Percentiles rank a stretch among this genome's conserved stretches.
phyloP scores from a whole-genome alignment of 306 rosid species.

The Prunus campanulata region DNA sequence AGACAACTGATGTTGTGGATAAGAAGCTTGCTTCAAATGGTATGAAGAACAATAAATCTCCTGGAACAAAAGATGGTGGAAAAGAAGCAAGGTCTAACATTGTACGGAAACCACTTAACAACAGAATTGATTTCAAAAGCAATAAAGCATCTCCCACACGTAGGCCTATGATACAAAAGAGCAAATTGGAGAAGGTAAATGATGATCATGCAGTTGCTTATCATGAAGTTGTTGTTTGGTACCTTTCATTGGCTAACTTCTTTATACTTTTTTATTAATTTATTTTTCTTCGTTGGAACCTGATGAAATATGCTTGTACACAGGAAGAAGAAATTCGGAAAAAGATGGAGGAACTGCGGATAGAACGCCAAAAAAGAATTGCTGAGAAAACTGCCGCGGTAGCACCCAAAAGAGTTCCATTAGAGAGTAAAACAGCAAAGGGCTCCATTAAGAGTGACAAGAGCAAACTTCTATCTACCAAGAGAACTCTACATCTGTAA shows the following conservation, averaged over 20 bases:
- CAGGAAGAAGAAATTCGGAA: slow-evolving; percentile 66
- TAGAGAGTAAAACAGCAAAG: slow-evolving; percentile 32
- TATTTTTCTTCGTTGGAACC: not conserved
- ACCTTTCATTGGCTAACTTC: not conserved
- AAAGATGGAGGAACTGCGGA: slow-evolving; percentile 48
- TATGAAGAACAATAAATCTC: slow-evolving; percentile 34
- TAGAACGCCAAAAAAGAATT: slow-evolving; percentile 60
- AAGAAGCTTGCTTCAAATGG: slow-evolving; percentile 32
- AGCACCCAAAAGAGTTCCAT: slow-evolving; percentile 31
- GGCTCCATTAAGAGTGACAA: slow-evolving; percentile 39
- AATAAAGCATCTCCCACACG: slow-evolving; percentile 26
- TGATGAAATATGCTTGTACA: slow-evolving; percentile 26
- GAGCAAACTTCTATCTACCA: slow-evolving; percentile 35
- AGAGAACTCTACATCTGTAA: slow-evolving; percentile 10
- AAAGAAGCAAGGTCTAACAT: not conserved
- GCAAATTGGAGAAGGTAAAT: slow-evolving; percentile 58
- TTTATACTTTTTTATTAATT: not conserved
- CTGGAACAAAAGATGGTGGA: slow-evolving; percentile 30
- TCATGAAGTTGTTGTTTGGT: slow-evolving; percentile 9
- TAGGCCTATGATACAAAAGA: slow-evolving; percentile 50
- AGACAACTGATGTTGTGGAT: slow-evolving; percentile 29
- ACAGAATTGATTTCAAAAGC: slow-evolving; percentile 8
- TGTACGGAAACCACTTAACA: not conserved
- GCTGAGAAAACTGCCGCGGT: slow-evolving; percentile 59
- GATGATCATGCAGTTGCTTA: slow-evolving; percentile 9